phyloP scores from a whole-genome alignment of 2,329 filamentous ascomycete genomes.

The Lecanicillium sp. region DNA sequence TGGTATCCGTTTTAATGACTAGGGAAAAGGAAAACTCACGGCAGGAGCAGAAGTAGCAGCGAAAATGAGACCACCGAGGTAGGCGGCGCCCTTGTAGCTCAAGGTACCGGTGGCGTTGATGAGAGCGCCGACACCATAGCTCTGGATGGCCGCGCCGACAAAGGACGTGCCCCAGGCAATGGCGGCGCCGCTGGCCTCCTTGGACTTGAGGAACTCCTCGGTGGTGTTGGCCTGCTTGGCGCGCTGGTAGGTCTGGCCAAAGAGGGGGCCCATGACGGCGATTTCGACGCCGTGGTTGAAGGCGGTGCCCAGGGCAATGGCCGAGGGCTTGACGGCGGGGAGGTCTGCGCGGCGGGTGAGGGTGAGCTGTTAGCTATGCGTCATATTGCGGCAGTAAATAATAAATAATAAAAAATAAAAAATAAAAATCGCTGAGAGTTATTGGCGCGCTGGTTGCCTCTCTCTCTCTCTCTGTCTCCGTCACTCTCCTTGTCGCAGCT shows the following conservation, averaged over 20 bases:
- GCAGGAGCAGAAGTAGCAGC: slow-evolving; percentile 80
- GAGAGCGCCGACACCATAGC: slow-evolving; percentile 81
- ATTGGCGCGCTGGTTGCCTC: no score
- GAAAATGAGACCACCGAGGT: slow-evolving; percentile 87
- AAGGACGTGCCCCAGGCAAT: slow-evolving; percentile 87
- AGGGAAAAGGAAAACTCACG: slow-evolving; percentile 45
- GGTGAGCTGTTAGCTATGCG: neutral
- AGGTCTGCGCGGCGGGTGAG: slow-evolving; percentile 35
- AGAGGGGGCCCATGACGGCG: slow-evolving; percentile 79
- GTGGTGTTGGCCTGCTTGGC: slow-evolving; percentile 88
- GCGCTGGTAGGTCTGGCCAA: slow-evolving; percentile 90
- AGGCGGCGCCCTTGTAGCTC: slow-evolving; percentile 94
- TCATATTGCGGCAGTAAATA: neutral
- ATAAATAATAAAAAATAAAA: neutral
- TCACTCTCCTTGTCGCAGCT: no score
- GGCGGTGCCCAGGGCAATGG: slow-evolving; percentile 89
- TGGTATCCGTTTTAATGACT: neutral
- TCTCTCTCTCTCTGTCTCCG: no score
- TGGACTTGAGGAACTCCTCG: slow-evolving; percentile 92
- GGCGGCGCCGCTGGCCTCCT: slow-evolving; percentile 82
- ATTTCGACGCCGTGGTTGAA: slow-evolving; percentile 93
- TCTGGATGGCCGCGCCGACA: slow-evolving; percentile 79
- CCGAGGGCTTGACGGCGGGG: slow-evolving; percentile 87
- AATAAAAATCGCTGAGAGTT: neutral
- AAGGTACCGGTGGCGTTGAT: slow-evolving; percentile 94